A percentile compares a stretch with the other conserved stretches of the same genome.
Evolutionary conservation across 2,329 filamentous ascomycete genomes (phyloP).

Genomic region (Amphichorda felina): DNA sequence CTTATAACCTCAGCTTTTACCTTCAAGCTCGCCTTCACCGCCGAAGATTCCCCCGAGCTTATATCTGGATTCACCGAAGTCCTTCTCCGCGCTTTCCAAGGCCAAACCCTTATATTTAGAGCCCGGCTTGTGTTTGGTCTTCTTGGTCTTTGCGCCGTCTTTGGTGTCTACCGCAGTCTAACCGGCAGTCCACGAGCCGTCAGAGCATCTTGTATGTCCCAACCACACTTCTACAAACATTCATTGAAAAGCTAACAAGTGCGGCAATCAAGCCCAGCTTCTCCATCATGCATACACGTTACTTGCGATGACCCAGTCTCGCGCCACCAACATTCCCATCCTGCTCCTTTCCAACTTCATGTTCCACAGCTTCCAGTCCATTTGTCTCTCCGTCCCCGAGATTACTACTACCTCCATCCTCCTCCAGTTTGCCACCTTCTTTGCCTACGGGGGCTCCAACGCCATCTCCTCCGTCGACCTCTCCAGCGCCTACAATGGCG

Average conservation of each 20-base stretch:
- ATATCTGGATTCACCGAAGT: constrained; percentile 32
- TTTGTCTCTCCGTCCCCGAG: constrained; percentile 39
- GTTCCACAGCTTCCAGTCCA: constrained; percentile 33
- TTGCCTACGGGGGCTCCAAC: constrained; percentile 82
- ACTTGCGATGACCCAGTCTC: constrained; percentile 77
- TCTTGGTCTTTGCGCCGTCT: constrained; percentile 23
- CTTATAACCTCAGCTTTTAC: constrained; percentile 47
- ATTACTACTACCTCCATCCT: constrained; percentile 62
- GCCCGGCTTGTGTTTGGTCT: constrained; percentile 39
- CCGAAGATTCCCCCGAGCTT: constrained; percentile 78
- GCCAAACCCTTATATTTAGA: constrained; percentile 31
- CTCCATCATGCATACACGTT: constrained; percentile 64
- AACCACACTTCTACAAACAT: background rate
- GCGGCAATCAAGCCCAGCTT: constrained; percentile 17
- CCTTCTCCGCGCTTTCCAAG: constrained; percentile 27
- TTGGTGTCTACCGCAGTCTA: constrained; percentile 26
- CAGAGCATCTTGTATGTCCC: constrained; percentile 15
- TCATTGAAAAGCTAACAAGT: background rate
- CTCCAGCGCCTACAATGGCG: constrained; percentile 88
- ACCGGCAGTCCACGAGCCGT: constrained; percentile 11
- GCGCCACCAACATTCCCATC: constrained; percentile 74
- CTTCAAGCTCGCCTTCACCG: constrained; percentile 86
- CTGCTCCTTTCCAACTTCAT: constrained; percentile 63
- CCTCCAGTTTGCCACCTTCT: constrained; percentile 74
- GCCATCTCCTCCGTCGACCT: constrained; percentile 93